phyloP scores from a whole-genome alignment of 129 eudicot species.

The Chrysanthemum lavandulifolium region DNA sequence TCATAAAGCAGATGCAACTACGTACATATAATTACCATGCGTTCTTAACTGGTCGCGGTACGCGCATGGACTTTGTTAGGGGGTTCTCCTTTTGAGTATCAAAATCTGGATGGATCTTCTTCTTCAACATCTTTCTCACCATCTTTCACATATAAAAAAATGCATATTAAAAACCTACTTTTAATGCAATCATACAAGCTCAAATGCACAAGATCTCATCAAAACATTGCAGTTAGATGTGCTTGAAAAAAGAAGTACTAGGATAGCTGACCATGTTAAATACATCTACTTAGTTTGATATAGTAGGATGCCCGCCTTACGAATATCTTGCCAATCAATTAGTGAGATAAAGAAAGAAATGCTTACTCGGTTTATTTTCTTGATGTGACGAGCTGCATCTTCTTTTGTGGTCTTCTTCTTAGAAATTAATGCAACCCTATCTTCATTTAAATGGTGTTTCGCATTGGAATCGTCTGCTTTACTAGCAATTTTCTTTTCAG shows the following conservation, averaged over 20 bases:
- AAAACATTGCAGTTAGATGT: too few relatives aligned
- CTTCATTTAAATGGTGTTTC: conserved; percentile 7
- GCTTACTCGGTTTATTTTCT: conserved; percentile 58
- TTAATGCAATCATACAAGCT: too few relatives aligned
- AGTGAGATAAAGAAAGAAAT: not conserved
- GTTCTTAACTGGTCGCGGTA: conserved; percentile 21
- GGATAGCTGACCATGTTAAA: too few relatives aligned
- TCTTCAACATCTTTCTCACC: conserved; percentile 69
- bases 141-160: conserved; percentile 32
- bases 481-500: conserved; percentile 14
- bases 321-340: too few relatives aligned
- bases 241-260: too few relatives aligned
- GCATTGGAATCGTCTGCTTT: conserved; percentile 26
- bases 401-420: conserved; percentile 39
- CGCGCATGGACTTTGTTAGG: conserved; percentile 14
- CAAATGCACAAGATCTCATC: too few relatives aligned
- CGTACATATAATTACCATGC: conserved; percentile 2
- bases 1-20: not conserved
- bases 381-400: conserved; percentile 39
- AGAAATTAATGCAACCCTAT: conserved; percentile 35
- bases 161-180: not conserved
- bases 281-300: too few relatives aligned
- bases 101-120: conserved; percentile 71
- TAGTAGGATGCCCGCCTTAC: too few relatives aligned
- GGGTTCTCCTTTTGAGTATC: conserved; percentile 33